Evolutionary conservation across 805 yeast genomes (phyloP), one percentile per base, ranked within the genome.

Genomic region (Lachancea sp.): DNA sequence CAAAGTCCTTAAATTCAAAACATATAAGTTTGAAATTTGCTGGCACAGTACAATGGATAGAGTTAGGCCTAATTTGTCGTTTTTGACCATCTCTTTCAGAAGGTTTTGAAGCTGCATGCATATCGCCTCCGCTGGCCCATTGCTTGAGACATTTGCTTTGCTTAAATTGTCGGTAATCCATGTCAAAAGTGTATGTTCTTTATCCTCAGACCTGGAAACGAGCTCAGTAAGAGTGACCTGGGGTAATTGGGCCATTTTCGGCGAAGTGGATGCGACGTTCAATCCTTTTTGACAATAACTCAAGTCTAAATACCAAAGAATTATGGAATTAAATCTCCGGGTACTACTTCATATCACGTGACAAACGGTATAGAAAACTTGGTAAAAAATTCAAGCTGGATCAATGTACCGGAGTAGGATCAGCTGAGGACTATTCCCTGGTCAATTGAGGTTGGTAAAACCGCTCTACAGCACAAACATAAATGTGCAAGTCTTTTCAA

Each of bases 171-270:
- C 28, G 5, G 36, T 22, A 32, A 17, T 26, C 41, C 41, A 38
- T n/a, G 54, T 38, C 18, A 52, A 45, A 6, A 58, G 42, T 35
- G 41, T 50, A 29, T 55, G 56, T 28, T 55, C 49, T 40, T 52
- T 54, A 7, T 43, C 20, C 1, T 31, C 31, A 5, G 56, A 36
- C 8, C 22, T 19, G 13, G n/a, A 8, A 8, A 33, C 8, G 13
- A 20, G 28, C 6, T 19, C n/a, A 11, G 19, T 5, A n/a, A 33
- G 12, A n/a, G 5, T 12, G 6, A n/a, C 28, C 18, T 13, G 25
- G 8, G 36, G 28, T 11, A 20, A 20, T 25, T 17, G 17, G 13
- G 28, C 9, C 33, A 28, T 17, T 13, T 9, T 12, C 16, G n/a
- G 16, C n/a, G 25, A 8, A 23, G 11, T 23, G 25, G 25, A 23